These are phyloP conservation scores for Gonium pectorale DNA, from an alignment of 139 green algal species.

Conservation along the genomic window DNA sequence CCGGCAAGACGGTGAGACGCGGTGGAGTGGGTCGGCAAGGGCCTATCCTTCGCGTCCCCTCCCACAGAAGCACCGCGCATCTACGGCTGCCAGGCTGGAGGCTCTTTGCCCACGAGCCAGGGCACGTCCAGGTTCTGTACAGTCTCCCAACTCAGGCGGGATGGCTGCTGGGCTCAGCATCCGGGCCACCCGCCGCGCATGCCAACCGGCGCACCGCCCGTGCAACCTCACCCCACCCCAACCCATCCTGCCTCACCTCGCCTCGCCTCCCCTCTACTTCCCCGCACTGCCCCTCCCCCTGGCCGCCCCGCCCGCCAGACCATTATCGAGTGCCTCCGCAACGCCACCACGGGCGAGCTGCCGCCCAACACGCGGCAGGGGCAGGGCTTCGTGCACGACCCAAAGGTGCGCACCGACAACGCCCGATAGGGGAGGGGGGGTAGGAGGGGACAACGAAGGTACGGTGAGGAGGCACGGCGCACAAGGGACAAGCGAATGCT, in stretches of 20 bases:
- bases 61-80: no score
- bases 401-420: no score
- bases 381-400: constrained; percentile 94
- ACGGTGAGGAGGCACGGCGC: not conserved
- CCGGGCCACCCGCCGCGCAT: no score
- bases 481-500: not conserved
- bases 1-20: constrained; percentile 97
- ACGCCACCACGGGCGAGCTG: constrained; percentile 94
- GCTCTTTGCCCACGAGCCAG: no score
- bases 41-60: not conserved
- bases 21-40: not conserved
- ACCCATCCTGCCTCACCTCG: not conserved
- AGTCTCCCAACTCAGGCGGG: no score
- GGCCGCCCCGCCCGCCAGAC: constrained; percentile 78
- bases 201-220: no score
- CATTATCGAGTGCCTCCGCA: constrained; percentile 98
- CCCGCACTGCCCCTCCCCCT: not conserved
- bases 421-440: not conserved
- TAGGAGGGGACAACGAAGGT: not conserved
- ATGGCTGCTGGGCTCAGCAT: no score
- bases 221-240: not conserved
- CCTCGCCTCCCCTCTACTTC: not conserved
- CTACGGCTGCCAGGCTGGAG: no score
- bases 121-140: no score
- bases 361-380: constrained; percentile 92